Evolutionary conservation across 2,329 filamentous ascomycete species (phyloP).

Genomic region (Paraphoma sp.): DNA sequence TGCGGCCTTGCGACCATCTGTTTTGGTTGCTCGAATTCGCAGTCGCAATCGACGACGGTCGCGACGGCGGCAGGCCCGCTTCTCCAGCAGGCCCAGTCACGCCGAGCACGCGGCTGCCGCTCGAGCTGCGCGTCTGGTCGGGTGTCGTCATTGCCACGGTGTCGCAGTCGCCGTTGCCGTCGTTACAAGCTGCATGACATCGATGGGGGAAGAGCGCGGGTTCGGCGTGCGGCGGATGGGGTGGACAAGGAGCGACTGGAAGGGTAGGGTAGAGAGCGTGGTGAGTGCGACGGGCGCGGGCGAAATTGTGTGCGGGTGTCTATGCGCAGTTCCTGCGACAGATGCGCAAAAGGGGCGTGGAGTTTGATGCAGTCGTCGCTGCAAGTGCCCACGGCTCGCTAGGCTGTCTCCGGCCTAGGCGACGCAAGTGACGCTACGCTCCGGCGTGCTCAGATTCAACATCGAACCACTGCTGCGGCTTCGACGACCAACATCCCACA

Average conservation of each 20-base stretch:
- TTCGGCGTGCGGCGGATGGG: background rate
- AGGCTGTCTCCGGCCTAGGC: conserved; percentile 15
- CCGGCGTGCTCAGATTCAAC: conserved; percentile 15
- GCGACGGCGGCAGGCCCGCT: conserved; percentile 55
- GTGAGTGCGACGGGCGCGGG: conserved; percentile 18
- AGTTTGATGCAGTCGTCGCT: conserved; percentile 17
- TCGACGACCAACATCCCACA: conserved; percentile 5
- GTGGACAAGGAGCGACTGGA: conserved; percentile 17
- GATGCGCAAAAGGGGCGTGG: conserved; percentile 22
- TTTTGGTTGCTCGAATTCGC: conserved; percentile 49
- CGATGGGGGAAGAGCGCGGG: conserved; percentile 17
- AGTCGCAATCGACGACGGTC: conserved; percentile 52
- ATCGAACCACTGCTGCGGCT: conserved; percentile 19
- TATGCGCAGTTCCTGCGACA: conserved; percentile 8
- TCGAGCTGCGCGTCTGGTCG: conserved; percentile 41
- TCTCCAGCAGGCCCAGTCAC: conserved; percentile 56
- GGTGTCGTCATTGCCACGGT: conserved; percentile 41
- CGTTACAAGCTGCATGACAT: conserved; percentile 44
- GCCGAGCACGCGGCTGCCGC: conserved; percentile 44
- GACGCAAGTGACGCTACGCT: conserved; percentile 17
- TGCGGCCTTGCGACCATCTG: conserved; percentile 64
- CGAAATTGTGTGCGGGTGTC: background rate
- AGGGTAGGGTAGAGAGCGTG: conserved; percentile 24
- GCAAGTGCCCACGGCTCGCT: conserved; percentile 18
- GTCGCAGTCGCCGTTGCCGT: conserved; percentile 28